Conservation (phyloP, 306 rosid species). For the Prunus dulcis region DNA sequence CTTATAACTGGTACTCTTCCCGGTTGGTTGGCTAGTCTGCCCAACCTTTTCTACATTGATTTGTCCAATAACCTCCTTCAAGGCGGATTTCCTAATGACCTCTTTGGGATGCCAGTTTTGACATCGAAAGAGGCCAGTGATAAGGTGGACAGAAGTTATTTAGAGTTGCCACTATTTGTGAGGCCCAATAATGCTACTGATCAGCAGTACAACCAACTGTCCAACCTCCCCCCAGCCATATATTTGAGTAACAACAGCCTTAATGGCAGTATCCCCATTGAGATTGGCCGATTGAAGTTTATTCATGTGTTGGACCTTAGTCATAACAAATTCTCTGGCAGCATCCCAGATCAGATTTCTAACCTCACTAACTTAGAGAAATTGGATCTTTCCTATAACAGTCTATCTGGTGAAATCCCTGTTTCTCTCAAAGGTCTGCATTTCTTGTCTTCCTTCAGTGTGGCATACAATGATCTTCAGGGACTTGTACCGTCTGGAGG, state of each 20-base stretch:
- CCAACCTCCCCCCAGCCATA: conserved; percentile 71
- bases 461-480: conserved; percentile 71
- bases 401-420: conserved; percentile 76
- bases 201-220: conserved; percentile 81
- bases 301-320: conserved; percentile 63
- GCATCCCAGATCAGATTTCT: conserved; percentile 63
- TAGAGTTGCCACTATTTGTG: conserved; percentile 85
- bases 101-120: conserved; percentile 55
- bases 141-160: conserved; percentile 43
- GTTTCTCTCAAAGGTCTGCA: conserved; percentile 54
- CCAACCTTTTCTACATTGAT: conserved; percentile 77
- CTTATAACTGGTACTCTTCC: conserved; percentile 62
- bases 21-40: conserved; percentile 60
- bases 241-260: conserved; percentile 62
- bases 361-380: conserved; percentile 70
- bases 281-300: conserved; percentile 60
- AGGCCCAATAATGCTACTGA: conserved; percentile 55
- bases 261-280: conserved; percentile 58
- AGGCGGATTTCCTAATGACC: conserved; percentile 60
- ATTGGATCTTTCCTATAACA: conserved; percentile 68
- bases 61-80: conserved; percentile 56
- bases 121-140: conserved; percentile 42
- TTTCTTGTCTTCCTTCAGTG: conserved; percentile 84
- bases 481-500: conserved; percentile 77
- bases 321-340: conserved; percentile 64